These are phyloP conservation scores for Calocybe cyanea DNA, from an alignment of 768 basidiomycete species.

Conservation along the genomic window DNA sequence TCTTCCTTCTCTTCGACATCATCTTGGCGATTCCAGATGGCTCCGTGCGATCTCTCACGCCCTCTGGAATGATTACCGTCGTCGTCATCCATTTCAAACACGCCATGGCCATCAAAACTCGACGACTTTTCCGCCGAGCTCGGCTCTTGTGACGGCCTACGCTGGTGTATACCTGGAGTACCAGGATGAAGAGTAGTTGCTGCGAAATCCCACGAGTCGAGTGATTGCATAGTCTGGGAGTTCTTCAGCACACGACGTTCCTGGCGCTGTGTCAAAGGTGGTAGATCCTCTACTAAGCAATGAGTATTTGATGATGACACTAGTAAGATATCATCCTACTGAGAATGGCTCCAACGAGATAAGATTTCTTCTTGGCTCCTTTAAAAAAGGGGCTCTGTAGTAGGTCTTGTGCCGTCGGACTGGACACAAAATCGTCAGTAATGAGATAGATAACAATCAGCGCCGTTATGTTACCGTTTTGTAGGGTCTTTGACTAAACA, in stretches of 20 bases:
- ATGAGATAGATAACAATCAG: background rate
- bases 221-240: conserved; percentile 38
- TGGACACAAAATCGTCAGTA: conserved; percentile 21
- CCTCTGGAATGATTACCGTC: conserved; percentile 2
- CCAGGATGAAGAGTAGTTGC: conserved; percentile 44
- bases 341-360: conserved; percentile 74
- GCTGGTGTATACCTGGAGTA: conserved; percentile 24
- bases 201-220: conserved; percentile 82
- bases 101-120: conserved; percentile 19
- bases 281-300: conserved; percentile 49
- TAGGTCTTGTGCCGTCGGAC: conserved; percentile 77
- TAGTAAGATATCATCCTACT: conserved; percentile 31
- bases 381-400: conserved; percentile 78
- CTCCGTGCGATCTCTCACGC: conserved; percentile 5
- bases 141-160: conserved; percentile 20
- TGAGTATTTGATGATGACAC: background rate
- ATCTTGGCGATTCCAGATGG: conserved; percentile 18
- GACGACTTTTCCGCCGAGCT: conserved; percentile 18
- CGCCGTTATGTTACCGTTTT: conserved; percentile 45
- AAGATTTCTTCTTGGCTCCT: conserved; percentile 70
- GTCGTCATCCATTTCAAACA: conserved; percentile 37
- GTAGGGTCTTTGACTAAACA: conserved; percentile 86
- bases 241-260: conserved; percentile 52
- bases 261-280: conserved; percentile 69
- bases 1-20: conserved; percentile 9